A percentile compares a stretch with the other conserved stretches of the same genome.
These are phyloP conservation scores for Wallacemonas rigidus DNA, from an alignment of 208 protist genomes.

Conservation along the genomic window DNA sequence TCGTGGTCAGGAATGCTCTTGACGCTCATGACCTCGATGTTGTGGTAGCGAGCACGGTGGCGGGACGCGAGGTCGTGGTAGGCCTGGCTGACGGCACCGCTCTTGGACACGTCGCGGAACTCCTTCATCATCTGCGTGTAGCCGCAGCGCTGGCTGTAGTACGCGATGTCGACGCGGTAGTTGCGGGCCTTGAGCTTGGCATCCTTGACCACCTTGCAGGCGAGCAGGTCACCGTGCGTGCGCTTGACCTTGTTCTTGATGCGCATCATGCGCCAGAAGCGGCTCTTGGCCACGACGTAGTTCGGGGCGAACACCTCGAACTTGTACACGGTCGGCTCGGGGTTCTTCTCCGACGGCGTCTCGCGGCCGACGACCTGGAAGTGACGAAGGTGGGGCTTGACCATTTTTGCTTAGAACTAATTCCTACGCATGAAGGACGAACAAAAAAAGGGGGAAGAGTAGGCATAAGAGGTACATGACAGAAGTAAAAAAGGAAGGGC, in stretches of 20 bases:
- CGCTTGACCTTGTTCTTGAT: slow-evolving; percentile 99
- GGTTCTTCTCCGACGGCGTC: slow-evolving; percentile 91
- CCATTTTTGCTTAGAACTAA: slow-evolving; percentile 83
- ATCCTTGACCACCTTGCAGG: slow-evolving; percentile 95
- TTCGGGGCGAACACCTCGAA: slow-evolving; percentile 99
- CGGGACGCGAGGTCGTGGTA: slow-evolving; percentile 98
- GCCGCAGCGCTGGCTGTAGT: slow-evolving; percentile 98
- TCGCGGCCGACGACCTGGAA: slow-evolving; percentile 96
- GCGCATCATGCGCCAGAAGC: slow-evolving; percentile 99
- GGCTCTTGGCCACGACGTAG: slow-evolving; percentile 97
- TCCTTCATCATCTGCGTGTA: slow-evolving; percentile 99
- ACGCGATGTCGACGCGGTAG: slow-evolving; percentile 98
- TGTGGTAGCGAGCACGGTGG: slow-evolving; percentile 93
- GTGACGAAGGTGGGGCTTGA: slow-evolving; percentile 87
- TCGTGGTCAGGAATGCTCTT: slow-evolving; percentile 90
- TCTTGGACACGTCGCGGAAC: slow-evolving; percentile 97
- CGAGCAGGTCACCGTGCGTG: slow-evolving; percentile 96
- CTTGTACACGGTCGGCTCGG: slow-evolving; percentile 96
- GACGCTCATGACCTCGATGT: slow-evolving; percentile 97
- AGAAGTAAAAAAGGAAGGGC: background rate
- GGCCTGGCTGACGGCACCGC: slow-evolving; percentile 96
- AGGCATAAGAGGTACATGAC: background rate
- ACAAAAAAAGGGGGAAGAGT: background rate
- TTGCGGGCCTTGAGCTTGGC: slow-evolving; percentile 97
- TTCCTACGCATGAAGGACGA: background rate